Evolutionary conservation across 345 rosid genomes (phyloP).

Genomic region (Cardamine occulta): DNA sequence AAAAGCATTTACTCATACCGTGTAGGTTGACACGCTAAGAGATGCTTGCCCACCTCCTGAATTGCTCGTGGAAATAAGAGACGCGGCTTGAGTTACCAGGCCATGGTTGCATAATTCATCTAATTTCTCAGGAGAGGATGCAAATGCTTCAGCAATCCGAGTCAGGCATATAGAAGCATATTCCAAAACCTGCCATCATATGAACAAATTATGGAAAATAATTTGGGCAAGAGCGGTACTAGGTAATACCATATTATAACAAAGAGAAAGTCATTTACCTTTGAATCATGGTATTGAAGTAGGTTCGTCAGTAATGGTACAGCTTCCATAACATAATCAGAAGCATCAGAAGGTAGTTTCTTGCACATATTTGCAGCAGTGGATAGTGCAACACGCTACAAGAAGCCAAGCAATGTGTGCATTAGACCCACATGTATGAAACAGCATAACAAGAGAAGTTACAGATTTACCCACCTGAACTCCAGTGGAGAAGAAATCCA

Average conservation of each 20-base stretch:
- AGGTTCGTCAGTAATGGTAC: slow-evolving; percentile 96
- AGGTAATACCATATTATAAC: background rate
- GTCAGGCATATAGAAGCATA: slow-evolving; percentile 98
- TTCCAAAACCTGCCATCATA: slow-evolving; percentile 77
- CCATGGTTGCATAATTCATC: slow-evolving; percentile 98
- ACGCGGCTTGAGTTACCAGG: slow-evolving; percentile 92
- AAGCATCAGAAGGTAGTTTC: slow-evolving; percentile 98
- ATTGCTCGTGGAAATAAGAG: slow-evolving; percentile 92
- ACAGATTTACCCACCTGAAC: slow-evolving; percentile 70
- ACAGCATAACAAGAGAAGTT: slow-evolving; percentile 12
- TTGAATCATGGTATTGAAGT: slow-evolving; percentile 94
- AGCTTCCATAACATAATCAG: slow-evolving; percentile 99
- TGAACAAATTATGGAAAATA: slow-evolving; percentile 1
- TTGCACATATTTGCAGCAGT: slow-evolving; percentile 99
- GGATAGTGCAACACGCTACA: slow-evolving; percentile 91
- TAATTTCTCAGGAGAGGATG: slow-evolving; percentile 83
- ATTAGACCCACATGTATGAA: slow-evolving; percentile 21
- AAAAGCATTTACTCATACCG: slow-evolving; percentile 53
- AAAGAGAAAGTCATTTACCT: slow-evolving; percentile 51
- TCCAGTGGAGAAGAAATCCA: slow-evolving; percentile 99
- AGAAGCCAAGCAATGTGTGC: slow-evolving; percentile 26
- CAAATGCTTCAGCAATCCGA: slow-evolving; percentile 97
- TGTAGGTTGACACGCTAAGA: slow-evolving; percentile 84
- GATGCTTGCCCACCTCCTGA: slow-evolving; percentile 97
- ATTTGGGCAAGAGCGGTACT: background rate